Conservation (phyloP, 2,329 filamentous ascomycete genomes). For the Monosporascus ibericus region DNA sequence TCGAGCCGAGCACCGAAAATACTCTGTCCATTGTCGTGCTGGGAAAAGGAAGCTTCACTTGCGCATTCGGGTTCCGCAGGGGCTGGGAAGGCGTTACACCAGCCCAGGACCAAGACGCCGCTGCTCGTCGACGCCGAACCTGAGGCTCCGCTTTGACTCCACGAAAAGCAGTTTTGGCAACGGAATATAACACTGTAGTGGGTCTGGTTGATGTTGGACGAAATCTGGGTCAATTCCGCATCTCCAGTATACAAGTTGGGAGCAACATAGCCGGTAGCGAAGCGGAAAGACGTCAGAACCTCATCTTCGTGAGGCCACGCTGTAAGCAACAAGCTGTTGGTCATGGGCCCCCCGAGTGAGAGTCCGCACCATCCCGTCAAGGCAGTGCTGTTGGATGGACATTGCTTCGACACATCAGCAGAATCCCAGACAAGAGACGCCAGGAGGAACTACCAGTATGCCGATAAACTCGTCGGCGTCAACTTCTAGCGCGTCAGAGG, state of each 20-base stretch:
- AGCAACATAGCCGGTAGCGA: slow-evolving; percentile 50
- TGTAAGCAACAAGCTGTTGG: slow-evolving; percentile 49
- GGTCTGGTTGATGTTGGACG: slow-evolving; percentile 49
- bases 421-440: not conserved
- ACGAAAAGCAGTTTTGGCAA: slow-evolving; percentile 52
- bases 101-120: slow-evolving; percentile 45
- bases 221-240: slow-evolving; percentile 56
- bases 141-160: slow-evolving; percentile 42
- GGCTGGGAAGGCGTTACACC: slow-evolving; percentile 43
- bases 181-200: slow-evolving; percentile 60
- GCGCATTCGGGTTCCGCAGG: slow-evolving; percentile 36
- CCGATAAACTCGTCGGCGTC: slow-evolving; percentile 54
- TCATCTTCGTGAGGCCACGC: slow-evolving; percentile 49
- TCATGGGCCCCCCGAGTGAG: slow-evolving; percentile 52
- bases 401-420: slow-evolving; percentile 30
- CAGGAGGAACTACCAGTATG: slow-evolving; percentile 38
- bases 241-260: slow-evolving; percentile 56
- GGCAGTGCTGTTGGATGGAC: slow-evolving; percentile 36
- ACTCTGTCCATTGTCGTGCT: slow-evolving; percentile 51
- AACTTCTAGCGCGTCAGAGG: slow-evolving; percentile 37
- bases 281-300: slow-evolving; percentile 52
- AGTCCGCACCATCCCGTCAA: slow-evolving; percentile 53
- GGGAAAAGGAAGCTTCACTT: slow-evolving; percentile 38
- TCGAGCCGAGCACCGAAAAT: slow-evolving; percentile 43
- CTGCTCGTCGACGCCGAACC: slow-evolving; percentile 38